phyloP scores from a whole-genome alignment of 139 green algal species.

The Pseudopediastrum boryanum region DNA sequence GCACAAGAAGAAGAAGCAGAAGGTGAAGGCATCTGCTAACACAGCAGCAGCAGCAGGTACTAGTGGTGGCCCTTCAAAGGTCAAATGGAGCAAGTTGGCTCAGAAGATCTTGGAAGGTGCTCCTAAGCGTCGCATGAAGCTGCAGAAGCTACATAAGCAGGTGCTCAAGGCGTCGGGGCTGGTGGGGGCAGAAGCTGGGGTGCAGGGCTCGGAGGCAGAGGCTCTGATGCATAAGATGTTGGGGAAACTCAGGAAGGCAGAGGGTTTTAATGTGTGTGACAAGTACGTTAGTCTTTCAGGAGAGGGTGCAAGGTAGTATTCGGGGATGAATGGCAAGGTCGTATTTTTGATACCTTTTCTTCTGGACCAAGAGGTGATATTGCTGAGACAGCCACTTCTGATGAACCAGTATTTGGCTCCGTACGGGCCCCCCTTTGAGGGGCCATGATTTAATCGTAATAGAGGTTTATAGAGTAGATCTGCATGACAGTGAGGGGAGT shows the following conservation, averaged over 20 bases:
- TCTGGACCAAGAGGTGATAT: no score
- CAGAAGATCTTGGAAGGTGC: constrained; percentile 42
- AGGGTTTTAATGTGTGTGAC: constrained; percentile 44
- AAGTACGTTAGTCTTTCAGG: constrained; percentile 40
- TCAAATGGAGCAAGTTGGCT: constrained; percentile 49
- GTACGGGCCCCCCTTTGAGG: no score
- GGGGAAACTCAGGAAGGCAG: constrained; percentile 31
- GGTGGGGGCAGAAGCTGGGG: neutral
- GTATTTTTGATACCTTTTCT: no score
- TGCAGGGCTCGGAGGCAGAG: neutral
- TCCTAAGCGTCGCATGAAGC: constrained; percentile 43
- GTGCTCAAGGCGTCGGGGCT: constrained; percentile 21
- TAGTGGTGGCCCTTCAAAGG: neutral
- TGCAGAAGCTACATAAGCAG: constrained; percentile 45
- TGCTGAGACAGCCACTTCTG: no score
- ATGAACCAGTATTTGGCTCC: no score
- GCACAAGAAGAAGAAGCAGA: neutral
- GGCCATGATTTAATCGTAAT: no score
- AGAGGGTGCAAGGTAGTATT: no score
- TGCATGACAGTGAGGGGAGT: no score
- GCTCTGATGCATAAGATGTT: constrained; percentile 37
- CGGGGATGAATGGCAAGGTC: no score
- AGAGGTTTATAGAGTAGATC: no score
- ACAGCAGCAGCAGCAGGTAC: constrained; percentile 1
- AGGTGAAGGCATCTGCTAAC: neutral